Evolutionary conservation across 805 yeast genomes (phyloP), one percentile per base, ranked within the genome.

Genomic region (Kodamaea jinghongensis): DNA sequence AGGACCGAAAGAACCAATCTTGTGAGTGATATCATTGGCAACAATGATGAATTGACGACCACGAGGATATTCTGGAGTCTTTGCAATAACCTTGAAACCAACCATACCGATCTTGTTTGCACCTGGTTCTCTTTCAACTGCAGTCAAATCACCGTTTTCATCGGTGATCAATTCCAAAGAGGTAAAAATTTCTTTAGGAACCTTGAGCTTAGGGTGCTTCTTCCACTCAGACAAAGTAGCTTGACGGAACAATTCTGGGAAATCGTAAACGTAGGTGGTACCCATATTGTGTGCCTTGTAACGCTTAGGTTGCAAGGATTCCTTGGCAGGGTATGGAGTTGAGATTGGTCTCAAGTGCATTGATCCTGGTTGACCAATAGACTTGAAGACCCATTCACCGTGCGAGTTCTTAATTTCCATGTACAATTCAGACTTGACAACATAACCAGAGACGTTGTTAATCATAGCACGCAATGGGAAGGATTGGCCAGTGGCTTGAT

Each of bases 1-100:
- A 16, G 99, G 99, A 55, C 99, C 99, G 56, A 93, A 93, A 0
- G 99, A 95, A 66, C 99, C 99, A 67, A 93, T 91, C 79, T 89
- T 90, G 75, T 75, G 93, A 31, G 99, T 93, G 58, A 93, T 93
- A 64, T 93, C 99, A 59, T 93, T 93, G 34, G 99, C 98, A 60
- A 93, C 86, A 54, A 93, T 77, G 46, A 91, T 77, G 57, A 93
- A 79, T 66, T 85, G 86, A 71, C 99, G 90, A 43, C 99, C 99
- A 52, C 83, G 77, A 50, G 99, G 98, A 64, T 86, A 90, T 63
- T 91, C 99, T 4, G 96, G 96, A 28, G 99, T 95, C 71, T 89
- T 88, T 15, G 87, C 95, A 33, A 81, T 78, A 36, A 87, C 76
- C 65, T 84, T 76, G 81, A 96, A 93, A 38, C 96, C 99, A 55